Conservation (phyloP, 73 alveolate species). For the Diophrys sp. region DNA sequence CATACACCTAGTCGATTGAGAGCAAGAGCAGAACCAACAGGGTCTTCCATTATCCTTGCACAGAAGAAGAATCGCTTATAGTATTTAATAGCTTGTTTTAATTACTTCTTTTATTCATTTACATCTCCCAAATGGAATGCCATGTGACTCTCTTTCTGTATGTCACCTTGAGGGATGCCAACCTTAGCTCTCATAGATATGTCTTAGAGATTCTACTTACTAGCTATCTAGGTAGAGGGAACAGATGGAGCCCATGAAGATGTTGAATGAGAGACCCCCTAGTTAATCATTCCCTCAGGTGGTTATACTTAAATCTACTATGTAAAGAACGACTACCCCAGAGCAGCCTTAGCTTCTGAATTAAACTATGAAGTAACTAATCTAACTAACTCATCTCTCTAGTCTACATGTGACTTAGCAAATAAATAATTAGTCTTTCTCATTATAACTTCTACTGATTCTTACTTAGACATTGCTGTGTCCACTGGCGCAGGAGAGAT, state of each 20-base stretch:
- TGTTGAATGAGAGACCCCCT: conserved; percentile 83
- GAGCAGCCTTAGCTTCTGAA: conserved; percentile 33
- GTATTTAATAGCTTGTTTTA: conserved; percentile 82
- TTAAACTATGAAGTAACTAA: conserved; percentile 46
- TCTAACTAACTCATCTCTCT: conserved; percentile 44
- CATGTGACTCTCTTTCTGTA: conserved; percentile 97
- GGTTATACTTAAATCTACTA: conserved; percentile 95
- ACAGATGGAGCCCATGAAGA: conserved; percentile 97
- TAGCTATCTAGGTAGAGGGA: conserved; percentile 76
- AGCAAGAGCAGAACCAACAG: conserved; percentile 97
- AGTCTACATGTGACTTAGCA: background rate
- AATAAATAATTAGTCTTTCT: background rate
- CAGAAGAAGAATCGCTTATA: conserved; percentile 95
- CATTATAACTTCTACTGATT: too few species aligned
- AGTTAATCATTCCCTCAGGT: conserved; percentile 96
- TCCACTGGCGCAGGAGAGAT: too few species aligned
- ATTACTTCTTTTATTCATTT: conserved; percentile 92
- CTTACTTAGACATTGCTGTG: background rate
- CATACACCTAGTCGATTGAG: conserved; percentile 95
- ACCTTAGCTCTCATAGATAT: conserved; percentile 95
- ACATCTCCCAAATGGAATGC: conserved; percentile 94
- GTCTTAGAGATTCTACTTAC: conserved; percentile 81
- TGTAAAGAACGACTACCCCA: conserved; percentile 76
- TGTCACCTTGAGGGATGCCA: conserved; percentile 96
- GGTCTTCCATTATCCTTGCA: conserved; percentile 97